Evolutionary conservation across 805 yeast genomes (phyloP).

Genomic region (Saccharomycopsis sp.): DNA sequence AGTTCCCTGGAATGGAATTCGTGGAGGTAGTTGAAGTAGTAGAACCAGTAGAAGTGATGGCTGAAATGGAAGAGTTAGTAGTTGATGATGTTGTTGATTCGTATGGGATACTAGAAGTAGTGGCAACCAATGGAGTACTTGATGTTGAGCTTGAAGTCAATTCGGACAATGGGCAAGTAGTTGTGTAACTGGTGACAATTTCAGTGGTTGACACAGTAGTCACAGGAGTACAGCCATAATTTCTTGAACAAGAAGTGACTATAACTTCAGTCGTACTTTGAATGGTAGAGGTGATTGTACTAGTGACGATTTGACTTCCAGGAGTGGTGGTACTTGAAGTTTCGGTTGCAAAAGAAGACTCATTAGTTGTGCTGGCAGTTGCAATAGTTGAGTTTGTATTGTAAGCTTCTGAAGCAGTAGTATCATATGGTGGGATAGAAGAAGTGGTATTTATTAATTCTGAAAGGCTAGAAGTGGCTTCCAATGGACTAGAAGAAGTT

Average conservation of each 20-base stretch:
- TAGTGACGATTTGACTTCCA: conserved; percentile 8
- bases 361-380: not conserved
- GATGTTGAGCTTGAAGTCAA: not conserved
- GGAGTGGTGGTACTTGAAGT: conserved; percentile 2
- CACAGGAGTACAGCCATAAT: conserved; percentile 14
- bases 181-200: not conserved
- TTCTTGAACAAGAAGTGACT: conserved; percentile 18
- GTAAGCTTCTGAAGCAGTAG: not conserved
- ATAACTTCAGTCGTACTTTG: conserved; percentile 12
- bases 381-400: not conserved
- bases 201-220: conserved; percentile 6
- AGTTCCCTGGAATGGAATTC: not conserved
- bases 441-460: conserved; percentile 1
- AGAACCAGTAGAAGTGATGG: not conserved
- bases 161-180: conserved; percentile 8
- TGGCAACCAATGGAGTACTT: not conserved
- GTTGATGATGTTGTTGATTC: conserved; percentile 1
- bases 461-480: not conserved
- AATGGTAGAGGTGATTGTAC: conserved; percentile 3
- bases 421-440: not conserved
- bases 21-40: not conserved
- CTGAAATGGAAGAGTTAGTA: not conserved
- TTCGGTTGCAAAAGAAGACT: not conserved
- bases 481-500: not conserved
- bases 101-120: not conserved